phyloP scores from a whole-genome alignment of 306 rosid genomes.

The Gynostemma pentaphyllum region DNA sequence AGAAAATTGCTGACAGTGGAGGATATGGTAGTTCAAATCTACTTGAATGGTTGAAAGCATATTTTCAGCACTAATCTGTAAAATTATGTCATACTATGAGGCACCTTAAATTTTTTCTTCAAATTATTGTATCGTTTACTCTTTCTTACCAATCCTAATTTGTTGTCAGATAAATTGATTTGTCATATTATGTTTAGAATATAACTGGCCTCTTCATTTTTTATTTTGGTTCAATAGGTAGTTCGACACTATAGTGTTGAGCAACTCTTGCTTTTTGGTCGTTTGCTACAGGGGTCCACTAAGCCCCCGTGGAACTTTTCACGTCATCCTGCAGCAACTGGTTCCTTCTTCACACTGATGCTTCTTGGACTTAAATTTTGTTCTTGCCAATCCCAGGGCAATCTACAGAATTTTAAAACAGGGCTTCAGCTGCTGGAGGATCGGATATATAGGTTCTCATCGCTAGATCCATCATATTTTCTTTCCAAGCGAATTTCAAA shows the following conservation, averaged over 20 bases:
- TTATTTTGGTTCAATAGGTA: constrained; percentile 40
- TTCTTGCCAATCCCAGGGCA: constrained; percentile 84
- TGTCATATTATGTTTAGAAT: background rate
- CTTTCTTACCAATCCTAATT: background rate
- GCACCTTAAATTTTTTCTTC: background rate
- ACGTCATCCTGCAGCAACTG: constrained; percentile 92
- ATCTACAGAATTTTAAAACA: constrained; percentile 64
- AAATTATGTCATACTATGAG: background rate
- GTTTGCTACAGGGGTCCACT: constrained; percentile 91
- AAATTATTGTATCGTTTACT: background rate
- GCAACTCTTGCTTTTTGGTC: constrained; percentile 92
- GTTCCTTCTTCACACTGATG: constrained; percentile 89
- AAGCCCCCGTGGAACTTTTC: constrained; percentile 84
- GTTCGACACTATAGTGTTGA: constrained; percentile 91
- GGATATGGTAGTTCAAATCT: background rate
- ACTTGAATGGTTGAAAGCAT: background rate
- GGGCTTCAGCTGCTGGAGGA: constrained; percentile 96
- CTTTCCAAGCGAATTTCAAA: background rate
- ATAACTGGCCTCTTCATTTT: constrained; percentile 6
- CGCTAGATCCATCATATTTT: constrained; percentile 14
- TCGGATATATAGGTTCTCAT: constrained; percentile 59
- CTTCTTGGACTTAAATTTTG: constrained; percentile 96
- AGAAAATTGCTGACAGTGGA: background rate
- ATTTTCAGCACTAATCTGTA: background rate
- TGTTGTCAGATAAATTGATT: background rate